Percentiles rank a stretch among this genome's conserved stretches.
Conservation (phyloP, 2,329 filamentous ascomycete species). For the Penicillium verrucosum region DNA sequence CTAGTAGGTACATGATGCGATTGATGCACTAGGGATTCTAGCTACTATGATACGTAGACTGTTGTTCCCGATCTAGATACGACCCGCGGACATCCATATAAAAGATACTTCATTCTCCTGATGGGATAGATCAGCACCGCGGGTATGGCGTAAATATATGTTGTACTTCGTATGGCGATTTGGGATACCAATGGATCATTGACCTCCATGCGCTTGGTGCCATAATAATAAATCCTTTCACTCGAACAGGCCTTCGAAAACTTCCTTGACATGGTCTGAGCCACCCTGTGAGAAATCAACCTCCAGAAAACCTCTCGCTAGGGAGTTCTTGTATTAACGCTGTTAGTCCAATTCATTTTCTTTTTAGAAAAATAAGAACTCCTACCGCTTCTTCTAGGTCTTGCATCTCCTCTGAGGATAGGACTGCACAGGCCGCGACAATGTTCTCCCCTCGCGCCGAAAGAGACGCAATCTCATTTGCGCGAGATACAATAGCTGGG, state of each 20-base stretch:
- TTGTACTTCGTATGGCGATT: neutral
- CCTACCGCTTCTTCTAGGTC: constrained; percentile 65
- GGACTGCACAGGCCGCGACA: constrained; percentile 64
- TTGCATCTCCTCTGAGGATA: constrained; percentile 62
- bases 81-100: too few species aligned
- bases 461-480: constrained; percentile 68
- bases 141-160: neutral
- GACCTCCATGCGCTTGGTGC: neutral
- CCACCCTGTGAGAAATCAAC: constrained; percentile 12
- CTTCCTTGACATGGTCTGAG: constrained; percentile 3
- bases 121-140: constrained; percentile 7
- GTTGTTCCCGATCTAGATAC: neutral
- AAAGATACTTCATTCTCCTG: neutral
- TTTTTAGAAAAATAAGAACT: neutral
- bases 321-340: constrained; percentile 4
- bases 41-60: neutral
- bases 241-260: constrained; percentile 15
- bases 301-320: constrained; percentile 19
- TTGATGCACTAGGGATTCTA: neutral
- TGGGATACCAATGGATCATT: neutral
- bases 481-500: constrained; percentile 66
- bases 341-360: constrained; percentile 3
- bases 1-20: neutral
- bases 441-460: constrained; percentile 73
- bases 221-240: neutral